A percentile compares a stretch with the other conserved stretches of the same genome.
phyloP scores from a whole-genome alignment of 140 eudicot genomes.

The Senecio squalidus region DNA sequence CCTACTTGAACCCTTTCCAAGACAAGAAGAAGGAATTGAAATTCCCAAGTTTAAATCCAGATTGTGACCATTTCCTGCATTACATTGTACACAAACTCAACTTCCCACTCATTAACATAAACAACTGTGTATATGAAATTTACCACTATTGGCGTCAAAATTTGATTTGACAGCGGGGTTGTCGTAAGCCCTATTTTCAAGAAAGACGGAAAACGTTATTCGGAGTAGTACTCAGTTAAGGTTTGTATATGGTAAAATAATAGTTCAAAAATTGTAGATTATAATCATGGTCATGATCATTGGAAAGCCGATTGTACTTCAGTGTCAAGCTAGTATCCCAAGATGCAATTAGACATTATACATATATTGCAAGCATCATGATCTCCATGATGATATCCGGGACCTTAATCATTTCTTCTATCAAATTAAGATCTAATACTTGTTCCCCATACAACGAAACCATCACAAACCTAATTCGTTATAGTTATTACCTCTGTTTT shows the following conservation, averaged over 20 bases:
- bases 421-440: background rate
- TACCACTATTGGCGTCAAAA: constrained; percentile 29
- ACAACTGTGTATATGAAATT: background rate
- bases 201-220: background rate
- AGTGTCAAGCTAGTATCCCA: background rate
- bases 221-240: background rate
- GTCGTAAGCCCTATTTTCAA: background rate
- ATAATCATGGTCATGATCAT: too few species aligned
- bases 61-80: constrained; percentile 44
- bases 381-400: background rate
- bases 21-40: constrained; percentile 30
- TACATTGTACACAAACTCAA: constrained; percentile 4
- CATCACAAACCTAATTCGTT: background rate
- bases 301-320: too few species aligned
- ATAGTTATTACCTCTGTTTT: background rate
- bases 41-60: constrained; percentile 71
- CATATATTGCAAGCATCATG: background rate
- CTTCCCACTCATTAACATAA: background rate
- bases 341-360: background rate
- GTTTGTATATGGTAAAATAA: too few species aligned
- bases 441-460: background rate
- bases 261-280: background rate
- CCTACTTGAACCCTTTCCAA: constrained; percentile 26
- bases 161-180: background rate
- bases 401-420: background rate